Base-by-base conservation (phyloP, 208 protist genomes). In the Trichomonas tenax region DNA sequence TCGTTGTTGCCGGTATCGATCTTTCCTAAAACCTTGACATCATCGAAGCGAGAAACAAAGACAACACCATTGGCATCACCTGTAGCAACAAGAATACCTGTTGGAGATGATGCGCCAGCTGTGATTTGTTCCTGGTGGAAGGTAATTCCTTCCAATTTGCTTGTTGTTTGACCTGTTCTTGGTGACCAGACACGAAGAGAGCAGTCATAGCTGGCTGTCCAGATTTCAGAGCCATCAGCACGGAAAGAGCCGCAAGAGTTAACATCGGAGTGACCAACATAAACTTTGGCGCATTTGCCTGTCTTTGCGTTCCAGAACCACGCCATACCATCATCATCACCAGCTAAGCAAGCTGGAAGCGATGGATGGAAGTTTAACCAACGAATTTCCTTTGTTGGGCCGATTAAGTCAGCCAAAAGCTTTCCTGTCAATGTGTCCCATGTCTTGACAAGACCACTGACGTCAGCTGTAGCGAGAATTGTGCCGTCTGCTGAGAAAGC, bases 51-150 rank as follows among this genome's bases (percentile, higher is more conserved):
- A 34, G 26, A 44, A 26, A 93, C 8, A 10, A 49, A 26, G 38
- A 93, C 86, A 51, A 51, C 44, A 17, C 86, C 86, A 36, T 10
- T 58, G 6, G 45, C 44, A 58, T 93, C 86, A 38, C 86, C 86
- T 38, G 86, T 93, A 31, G 86, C 86, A 93, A 93, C 44, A 38
- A 93, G 17, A 51, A 44, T 44, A 38, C 86, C 86, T 48, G 41
- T 93, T 58, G n/a, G 23, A 48, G 15, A 48, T 34, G 17, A n/a
- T 8, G 21, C n/a, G 0, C 86, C 86, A 38, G 44, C 46, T 23
- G n/a, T 93, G 17, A 93, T 93, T 93, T 41, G 86, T 2, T 93
- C 40, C n/a, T 93, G 86, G 45, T 93, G 86, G 44, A 48, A 93
- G n/a, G 44, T 38, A 26, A 51, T 17, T 34, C 86, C 86, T n/a